Base-by-base conservation (phyloP, 2,329 filamentous ascomycete genomes). In the Colletotrichum tropicale region DNA sequence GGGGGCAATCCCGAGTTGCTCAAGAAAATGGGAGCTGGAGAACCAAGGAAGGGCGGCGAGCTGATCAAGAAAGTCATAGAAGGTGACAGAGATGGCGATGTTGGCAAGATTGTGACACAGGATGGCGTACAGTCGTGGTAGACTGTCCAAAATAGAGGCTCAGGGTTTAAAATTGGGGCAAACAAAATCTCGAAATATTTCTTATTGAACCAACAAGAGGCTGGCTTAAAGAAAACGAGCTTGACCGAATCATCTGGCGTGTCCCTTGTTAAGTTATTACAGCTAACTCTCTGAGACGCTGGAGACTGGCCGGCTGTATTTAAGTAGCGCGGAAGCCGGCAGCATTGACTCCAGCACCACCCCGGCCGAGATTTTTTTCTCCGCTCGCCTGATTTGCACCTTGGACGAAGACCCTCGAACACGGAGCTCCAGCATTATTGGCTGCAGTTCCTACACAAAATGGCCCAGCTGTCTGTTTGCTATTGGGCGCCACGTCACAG, bases 31-130 rank as follows among this genome's bases (percentile, higher is more conserved):
- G 83, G 84, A 0, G 84, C 84, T 3, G 79, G 82, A 1, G 78
- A 88, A 70, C 80, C 83, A 6, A 78, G 83, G 9, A 36, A 82
- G 18, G 86, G 85, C 6, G 87, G 84, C 3, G 76, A 82, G 16
- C 80, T 88, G 13, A 78, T 89, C 48, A 80, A 79, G 55, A 79
- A 77, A 55, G 86, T 89, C 1, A 77, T 88, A 26, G 84, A 88
- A 74, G 87, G 87, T 1, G 79, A 83, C 62, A 80, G 85, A 52
- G 86, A 88, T 79, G 79, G 66, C 2, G 84, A 88, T 78, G 82
- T 82, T 28, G 87, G 87, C 18, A 85, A 81, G 74, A 81, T 87
- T 8, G 77, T 87, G 21, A 72, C 56, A 4, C 77, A 79, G 24
- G 67, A 78, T 24, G 81, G 81, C 13, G 62, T 82, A 8, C 83